phyloP scores from a whole-genome alignment of 1,139 yeast species.

The Lodderomyces margitis region DNA sequence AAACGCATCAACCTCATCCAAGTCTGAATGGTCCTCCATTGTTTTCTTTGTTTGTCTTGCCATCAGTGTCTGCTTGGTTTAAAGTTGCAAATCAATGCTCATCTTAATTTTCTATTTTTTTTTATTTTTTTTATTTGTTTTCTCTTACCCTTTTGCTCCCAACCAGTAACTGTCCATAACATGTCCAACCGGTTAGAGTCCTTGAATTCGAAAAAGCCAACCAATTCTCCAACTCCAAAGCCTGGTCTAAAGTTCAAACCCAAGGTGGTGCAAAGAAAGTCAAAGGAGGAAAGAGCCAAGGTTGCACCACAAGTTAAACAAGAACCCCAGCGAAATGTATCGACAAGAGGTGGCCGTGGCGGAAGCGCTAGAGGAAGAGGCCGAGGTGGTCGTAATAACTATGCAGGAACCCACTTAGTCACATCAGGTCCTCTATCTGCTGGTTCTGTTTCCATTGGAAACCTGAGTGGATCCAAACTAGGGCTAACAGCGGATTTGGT shows the following conservation, averaged over 20 bases:
- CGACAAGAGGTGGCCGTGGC: conserved; percentile 27
- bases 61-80: background rate
- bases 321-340: conserved; percentile 18
- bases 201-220: conserved; percentile 32
- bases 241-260: conserved; percentile 72
- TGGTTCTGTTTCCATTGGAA: conserved; percentile 53
- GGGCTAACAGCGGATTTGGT: conserved; percentile 28
- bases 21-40: conserved; percentile 31
- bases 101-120: conserved; percentile 8
- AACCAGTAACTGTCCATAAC: background rate
- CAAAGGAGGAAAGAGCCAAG: conserved; percentile 79
- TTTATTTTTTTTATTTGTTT: conserved; percentile 7
- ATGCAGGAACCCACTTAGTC: conserved; percentile 66
- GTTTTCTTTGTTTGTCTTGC: conserved; percentile 4
- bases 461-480: conserved; percentile 29
- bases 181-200: conserved; percentile 50
- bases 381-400: conserved; percentile 41
- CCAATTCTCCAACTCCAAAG: conserved; percentile 24
- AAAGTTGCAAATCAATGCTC: conserved; percentile 9
- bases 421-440: conserved; percentile 72
- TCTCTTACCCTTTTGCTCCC: background rate
- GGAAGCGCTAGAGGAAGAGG: conserved; percentile 36
- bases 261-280: conserved; percentile 75
- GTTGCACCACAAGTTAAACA: conserved; percentile 61
- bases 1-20: conserved; percentile 73